These are phyloP conservation scores for Macrophomina pseudophaseolina DNA, from an alignment of 2,329 filamentous ascomycete species.

Conservation along the genomic window DNA sequence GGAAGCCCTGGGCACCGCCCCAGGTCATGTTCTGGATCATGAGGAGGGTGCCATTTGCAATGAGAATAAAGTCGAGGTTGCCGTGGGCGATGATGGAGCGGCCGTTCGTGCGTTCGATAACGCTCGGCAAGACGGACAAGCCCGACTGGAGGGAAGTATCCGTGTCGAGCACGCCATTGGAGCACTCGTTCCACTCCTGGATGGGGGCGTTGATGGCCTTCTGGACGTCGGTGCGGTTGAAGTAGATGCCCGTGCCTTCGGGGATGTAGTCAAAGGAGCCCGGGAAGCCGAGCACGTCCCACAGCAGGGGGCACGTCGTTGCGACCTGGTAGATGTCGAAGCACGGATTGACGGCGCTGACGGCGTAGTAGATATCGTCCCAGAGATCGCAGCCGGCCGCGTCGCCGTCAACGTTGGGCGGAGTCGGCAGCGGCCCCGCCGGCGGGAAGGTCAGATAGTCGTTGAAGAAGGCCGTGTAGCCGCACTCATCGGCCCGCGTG, in stretches of 20 bases:
- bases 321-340: conserved; percentile 58
- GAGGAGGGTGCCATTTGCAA: conserved; percentile 71
- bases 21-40: conserved; percentile 83
- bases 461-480: conserved; percentile 65
- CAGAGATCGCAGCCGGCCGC: conserved; percentile 59
- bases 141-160: conserved; percentile 62
- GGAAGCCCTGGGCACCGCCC: conserved; percentile 74
- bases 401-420: conserved; percentile 47
- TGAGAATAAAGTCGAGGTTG: conserved; percentile 69
- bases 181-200: conserved; percentile 63
- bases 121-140: conserved; percentile 66
- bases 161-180: conserved; percentile 51
- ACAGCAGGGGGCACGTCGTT: conserved; percentile 42
- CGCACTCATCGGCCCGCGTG: conserved; percentile 61
- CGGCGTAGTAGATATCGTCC: conserved; percentile 47
- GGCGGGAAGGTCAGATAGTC: conserved; percentile 73
- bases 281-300: conserved; percentile 44
- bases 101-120: conserved; percentile 72
- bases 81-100: conserved; percentile 76
- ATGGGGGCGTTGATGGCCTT: conserved; percentile 65
- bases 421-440: conserved; percentile 61
- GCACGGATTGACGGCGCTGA: conserved; percentile 54
- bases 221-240: conserved; percentile 60
- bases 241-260: conserved; percentile 51
- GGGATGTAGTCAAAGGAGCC: conserved; percentile 46